A percentile compares a stretch with the other conserved stretches of the same genome.
phyloP scores from a whole-genome alignment of 306 rosid species.

The Biancaea sappan region DNA sequence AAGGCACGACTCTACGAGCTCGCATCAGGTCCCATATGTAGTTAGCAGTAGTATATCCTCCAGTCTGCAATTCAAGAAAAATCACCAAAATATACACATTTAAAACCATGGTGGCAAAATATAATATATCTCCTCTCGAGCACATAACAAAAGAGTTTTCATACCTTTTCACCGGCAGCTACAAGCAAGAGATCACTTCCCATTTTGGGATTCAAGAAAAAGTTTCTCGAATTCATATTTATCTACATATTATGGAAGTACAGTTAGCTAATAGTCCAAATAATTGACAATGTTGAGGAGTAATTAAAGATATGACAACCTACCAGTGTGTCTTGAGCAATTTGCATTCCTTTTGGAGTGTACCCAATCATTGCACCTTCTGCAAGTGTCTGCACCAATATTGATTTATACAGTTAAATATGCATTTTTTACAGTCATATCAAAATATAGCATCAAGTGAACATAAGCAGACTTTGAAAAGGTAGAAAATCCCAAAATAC shows the following conservation, averaged over 20 bases:
- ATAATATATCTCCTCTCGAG: slow-evolving; percentile 7
- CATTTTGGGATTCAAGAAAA: slow-evolving; percentile 49
- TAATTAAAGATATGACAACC: slow-evolving; percentile 29
- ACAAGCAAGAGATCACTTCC: slow-evolving; percentile 71
- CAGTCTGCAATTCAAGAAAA: slow-evolving; percentile 57
- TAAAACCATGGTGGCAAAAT: slow-evolving; percentile 1
- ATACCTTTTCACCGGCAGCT: slow-evolving; percentile 94
- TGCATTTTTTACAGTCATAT: not conserved
- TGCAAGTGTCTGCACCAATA: slow-evolving; percentile 66
- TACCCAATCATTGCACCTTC: slow-evolving; percentile 93
- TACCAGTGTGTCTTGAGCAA: slow-evolving; percentile 84
- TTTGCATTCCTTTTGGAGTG: slow-evolving; percentile 88
- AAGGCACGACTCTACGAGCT: slow-evolving; percentile 54
- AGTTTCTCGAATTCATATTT: slow-evolving; percentile 59
- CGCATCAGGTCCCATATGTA: slow-evolving; percentile 90
- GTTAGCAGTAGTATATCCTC: slow-evolving; percentile 89
- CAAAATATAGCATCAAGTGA: not conserved
- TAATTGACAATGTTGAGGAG: not conserved
- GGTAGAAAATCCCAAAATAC: not conserved
- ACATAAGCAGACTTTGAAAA: slow-evolving; percentile 1
- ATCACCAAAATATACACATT: slow-evolving; percentile 14
- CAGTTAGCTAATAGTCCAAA: slow-evolving; percentile 11
- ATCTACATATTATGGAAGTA: slow-evolving; percentile 47
- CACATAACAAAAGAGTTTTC: slow-evolving; percentile 19
- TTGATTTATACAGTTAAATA: slow-evolving; percentile 32